Evolutionary conservation across 164 flowering plant species (phyloP).

Genomic region (Dillenia turbinata): DNA sequence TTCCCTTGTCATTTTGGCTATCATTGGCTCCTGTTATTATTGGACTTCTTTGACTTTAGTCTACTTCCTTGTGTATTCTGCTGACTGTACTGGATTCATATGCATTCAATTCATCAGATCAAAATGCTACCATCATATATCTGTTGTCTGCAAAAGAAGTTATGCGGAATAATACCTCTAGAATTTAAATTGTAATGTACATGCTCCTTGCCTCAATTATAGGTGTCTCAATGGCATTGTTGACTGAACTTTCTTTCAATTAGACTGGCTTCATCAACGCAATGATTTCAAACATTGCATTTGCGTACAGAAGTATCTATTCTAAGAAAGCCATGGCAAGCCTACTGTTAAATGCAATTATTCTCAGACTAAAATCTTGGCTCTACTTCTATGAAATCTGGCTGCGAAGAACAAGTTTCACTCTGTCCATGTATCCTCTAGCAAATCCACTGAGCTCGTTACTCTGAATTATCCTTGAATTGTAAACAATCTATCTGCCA

Average conservation of each 20-base stretch:
- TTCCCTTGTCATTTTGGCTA: constrained; percentile 54
- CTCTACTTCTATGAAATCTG: background rate
- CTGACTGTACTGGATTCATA: too few species aligned
- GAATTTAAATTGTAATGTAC: background rate
- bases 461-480: too few species aligned
- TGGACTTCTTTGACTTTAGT: constrained; percentile 17
- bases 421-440: too few species aligned
- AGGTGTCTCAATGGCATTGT: constrained; percentile 73
- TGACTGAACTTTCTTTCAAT: constrained; percentile 69
- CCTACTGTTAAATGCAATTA: background rate
- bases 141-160: too few species aligned
- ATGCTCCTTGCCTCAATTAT: constrained; percentile 2
- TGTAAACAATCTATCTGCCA: too few species aligned
- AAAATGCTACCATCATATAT: too few species aligned
- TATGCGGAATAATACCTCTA: too few species aligned
- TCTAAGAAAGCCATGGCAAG: constrained; percentile 67
- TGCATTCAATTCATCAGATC: too few species aligned
- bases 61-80: background rate
- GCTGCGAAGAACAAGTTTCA: background rate
- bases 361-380: background rate
- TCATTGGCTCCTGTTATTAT: constrained; percentile 65
- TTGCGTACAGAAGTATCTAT: constrained; percentile 57
- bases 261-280: constrained; percentile 60
- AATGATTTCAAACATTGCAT: constrained; percentile 62
- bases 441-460: too few species aligned